Evolutionary conservation across 1,284 basidiomycete species (phyloP), one percentile per base, ranked within the genome.

Genomic region (Kwoniella shivajii): DNA sequence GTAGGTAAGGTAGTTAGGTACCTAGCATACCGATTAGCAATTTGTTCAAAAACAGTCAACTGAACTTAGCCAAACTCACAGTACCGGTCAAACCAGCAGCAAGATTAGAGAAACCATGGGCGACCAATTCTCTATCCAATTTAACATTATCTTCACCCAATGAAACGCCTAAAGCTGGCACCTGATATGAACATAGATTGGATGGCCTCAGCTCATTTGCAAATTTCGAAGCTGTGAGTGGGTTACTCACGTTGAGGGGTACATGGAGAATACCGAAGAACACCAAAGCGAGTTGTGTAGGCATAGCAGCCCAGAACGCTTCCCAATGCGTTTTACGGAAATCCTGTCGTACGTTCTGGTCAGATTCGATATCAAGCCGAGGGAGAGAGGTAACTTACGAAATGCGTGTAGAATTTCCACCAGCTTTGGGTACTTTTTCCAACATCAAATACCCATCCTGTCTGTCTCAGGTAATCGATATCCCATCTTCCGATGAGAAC

Each of bases 91-190:
- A 57, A 1, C 93, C 94, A 0, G 93, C 85, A 0, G 89, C 77
- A 4, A 97, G 63, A 73, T 99, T 99, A 1, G 92, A 94, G 59
- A 91, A 86, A 4, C 95, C 95, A 72, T 99, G 95, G 1, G 86
- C 92, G 38, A 96, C 84, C 1, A 99, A 85, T 74, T 99, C 95
- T 57, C 88, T 87, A 73, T 99, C 89, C 2, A 94, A 94, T 67
- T 97, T 87, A 56, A 97, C 86, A 53, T 98, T 83, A 74, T 85
- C 93, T 71, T 90, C 88, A 64, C 89, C 84, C 36, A 99, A 81
- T 9, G 91, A 94, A n/a, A 99, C 90, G 83, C 92, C 88, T 10
- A 99, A 81, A 6, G 94, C 92, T 2, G 95, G 95, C 2, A 97
- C 78, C 67, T 71, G n/a, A n/a, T n/a, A n/a, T n/a, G 39, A 6